These are phyloP conservation scores for Leccinum incarnatum DNA, from an alignment of 768 basidiomycete species.

Conservation along the genomic window DNA sequence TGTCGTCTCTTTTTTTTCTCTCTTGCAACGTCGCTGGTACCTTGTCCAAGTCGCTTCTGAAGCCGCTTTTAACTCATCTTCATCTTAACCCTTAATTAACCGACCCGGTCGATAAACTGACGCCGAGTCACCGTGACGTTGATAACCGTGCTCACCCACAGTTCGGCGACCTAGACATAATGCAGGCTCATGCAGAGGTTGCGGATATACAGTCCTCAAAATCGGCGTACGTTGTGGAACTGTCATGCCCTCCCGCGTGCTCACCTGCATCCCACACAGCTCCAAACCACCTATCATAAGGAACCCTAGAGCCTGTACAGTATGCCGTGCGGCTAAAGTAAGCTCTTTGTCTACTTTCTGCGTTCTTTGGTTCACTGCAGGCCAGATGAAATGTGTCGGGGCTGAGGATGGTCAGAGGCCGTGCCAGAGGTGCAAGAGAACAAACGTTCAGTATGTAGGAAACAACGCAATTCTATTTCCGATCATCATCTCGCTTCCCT, in stretches of 20 bases:
- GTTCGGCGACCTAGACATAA: constrained; percentile 20
- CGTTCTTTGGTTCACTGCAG: constrained; percentile 16
- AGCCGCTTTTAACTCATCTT: constrained; percentile 16
- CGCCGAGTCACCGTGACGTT: constrained; percentile 40
- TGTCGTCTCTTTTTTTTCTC: constrained; percentile 6
- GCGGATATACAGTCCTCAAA: constrained; percentile 32
- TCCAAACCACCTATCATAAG: constrained; percentile 45
- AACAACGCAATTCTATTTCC: constrained; percentile 1
- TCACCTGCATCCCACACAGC: constrained; percentile 24
- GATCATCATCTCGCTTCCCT: constrained; percentile 10
- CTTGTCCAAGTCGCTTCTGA: constrained; percentile 3
- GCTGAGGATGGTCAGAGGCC: constrained; percentile 80
- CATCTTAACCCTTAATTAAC: constrained; percentile 38
- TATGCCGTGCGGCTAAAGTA: constrained; percentile 83
- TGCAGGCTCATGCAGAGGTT: constrained; percentile 29
- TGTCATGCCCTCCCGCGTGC: constrained; percentile 7
- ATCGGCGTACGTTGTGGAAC: constrained; percentile 20
- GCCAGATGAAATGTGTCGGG: constrained; percentile 88
- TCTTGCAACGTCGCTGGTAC: background rate
- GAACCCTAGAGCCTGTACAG: constrained; percentile 70
- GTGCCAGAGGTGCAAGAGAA: constrained; percentile 82
- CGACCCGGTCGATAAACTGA: constrained; percentile 41
- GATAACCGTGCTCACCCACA: constrained; percentile 33
- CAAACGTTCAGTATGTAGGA: constrained; percentile 64
- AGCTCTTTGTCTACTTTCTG: constrained; percentile 12